Conservation (phyloP, 176 grass and related monocot genomes). For the Aegilops speltoides region DNA sequence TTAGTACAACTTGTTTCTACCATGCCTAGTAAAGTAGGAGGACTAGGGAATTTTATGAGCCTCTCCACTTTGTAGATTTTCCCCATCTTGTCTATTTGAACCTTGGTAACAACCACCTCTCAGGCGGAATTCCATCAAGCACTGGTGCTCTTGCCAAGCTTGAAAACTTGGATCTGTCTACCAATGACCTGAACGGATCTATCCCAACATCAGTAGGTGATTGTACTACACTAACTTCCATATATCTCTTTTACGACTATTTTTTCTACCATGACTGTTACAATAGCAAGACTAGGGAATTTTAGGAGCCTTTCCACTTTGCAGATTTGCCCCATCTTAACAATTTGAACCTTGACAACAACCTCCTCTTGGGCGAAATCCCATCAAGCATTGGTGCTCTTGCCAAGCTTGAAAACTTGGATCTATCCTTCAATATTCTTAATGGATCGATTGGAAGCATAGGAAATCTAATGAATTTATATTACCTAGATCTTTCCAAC, state of each 20-base stretch:
- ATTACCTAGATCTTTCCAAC: too few relatives aligned
- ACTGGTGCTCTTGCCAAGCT: neutral
- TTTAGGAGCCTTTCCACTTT: neutral
- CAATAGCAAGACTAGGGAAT: neutral
- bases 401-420: neutral
- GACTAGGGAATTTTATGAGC: neutral
- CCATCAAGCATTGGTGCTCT: neutral
- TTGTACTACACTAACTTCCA: neutral
- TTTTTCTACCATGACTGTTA: neutral
- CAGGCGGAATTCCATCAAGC: neutral
- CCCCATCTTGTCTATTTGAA: neutral
- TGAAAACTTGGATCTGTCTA: accelerated
- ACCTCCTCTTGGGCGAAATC: neutral
- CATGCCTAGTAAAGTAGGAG: neutral
- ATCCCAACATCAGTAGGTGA: constrained; percentile 6
- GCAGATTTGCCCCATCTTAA: neutral
- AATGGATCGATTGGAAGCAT: neutral
- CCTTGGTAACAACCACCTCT: neutral
- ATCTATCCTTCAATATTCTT: accelerated
- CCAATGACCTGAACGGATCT: accelerated
- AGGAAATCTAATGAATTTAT: too few relatives aligned
- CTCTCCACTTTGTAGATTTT: neutral
- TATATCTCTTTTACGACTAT: neutral
- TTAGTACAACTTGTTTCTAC: too few relatives aligned
- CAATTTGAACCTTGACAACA: neutral